Evolutionary conservation across 345 rosid genomes (phyloP).

Genomic region (Toxicodendron radicans): DNA sequence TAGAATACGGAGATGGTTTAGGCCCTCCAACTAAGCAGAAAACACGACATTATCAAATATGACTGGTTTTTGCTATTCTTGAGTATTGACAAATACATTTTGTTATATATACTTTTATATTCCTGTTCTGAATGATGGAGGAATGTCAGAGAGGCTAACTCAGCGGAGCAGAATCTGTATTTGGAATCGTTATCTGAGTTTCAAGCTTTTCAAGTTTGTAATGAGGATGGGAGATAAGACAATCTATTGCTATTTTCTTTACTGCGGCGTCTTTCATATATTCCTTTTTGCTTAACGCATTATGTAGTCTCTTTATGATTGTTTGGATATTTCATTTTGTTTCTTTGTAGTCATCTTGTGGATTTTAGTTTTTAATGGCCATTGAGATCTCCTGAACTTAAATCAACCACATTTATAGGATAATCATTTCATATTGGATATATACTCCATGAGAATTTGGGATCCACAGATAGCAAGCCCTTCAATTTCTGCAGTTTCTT

Average conservation of each 20-base stretch:
- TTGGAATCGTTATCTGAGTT: neutral
- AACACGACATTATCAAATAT: constrained; percentile 7
- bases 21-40: neutral
- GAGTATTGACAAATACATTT: neutral
- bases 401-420: too few relatives aligned
- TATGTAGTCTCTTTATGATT: neutral
- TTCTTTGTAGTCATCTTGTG: neutral
- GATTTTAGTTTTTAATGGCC: neutral
- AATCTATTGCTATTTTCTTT: neutral
- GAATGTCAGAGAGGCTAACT: neutral
- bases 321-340: neutral
- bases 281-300: neutral
- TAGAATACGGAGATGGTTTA: neutral
- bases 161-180: neutral
- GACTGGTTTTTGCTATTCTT: neutral
- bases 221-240: neutral
- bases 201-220: neutral
- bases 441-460: neutral
- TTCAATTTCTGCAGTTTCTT: too few relatives aligned
- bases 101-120: neutral
- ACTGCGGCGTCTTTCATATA: too few relatives aligned
- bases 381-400: neutral
- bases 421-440: neutral
- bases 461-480: neutral
- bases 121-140: neutral